Conservation (phyloP, 768 basidiomycete genomes). For the Xanthoconium stramineum region DNA sequence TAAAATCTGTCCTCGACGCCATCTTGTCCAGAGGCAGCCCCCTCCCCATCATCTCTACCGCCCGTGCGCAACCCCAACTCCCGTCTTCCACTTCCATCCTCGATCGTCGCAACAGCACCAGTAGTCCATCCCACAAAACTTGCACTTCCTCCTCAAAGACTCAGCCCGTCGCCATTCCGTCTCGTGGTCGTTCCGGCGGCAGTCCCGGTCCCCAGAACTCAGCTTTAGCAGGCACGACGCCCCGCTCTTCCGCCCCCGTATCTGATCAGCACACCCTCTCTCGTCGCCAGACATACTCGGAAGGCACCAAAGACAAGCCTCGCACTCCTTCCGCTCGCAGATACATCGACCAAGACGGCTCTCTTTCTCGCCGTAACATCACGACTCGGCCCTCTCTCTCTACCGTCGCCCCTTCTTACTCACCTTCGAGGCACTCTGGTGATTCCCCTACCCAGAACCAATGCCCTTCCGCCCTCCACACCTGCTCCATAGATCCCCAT, state of each 20-base stretch:
- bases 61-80: constrained; percentile 33
- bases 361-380: constrained; percentile 45
- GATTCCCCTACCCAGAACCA: constrained; percentile 20
- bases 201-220: constrained; percentile 43
- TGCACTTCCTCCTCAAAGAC: constrained; percentile 36
- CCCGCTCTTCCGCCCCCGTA: constrained; percentile 33
- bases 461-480: constrained; percentile 17
- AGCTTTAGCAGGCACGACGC: constrained; percentile 24
- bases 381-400: constrained; percentile 44
- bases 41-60: constrained; percentile 28
- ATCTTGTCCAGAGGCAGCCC: constrained; percentile 41
- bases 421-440: constrained; percentile 20
- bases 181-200: constrained; percentile 49
- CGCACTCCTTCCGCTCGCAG: constrained; percentile 64
- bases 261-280: constrained; percentile 41
- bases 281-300: constrained; percentile 50
- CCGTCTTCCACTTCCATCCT: constrained; percentile 30
- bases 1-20: constrained; percentile 64
- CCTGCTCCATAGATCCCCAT: constrained; percentile 22
- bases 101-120: constrained; percentile 49
- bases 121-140: constrained; percentile 22
- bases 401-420: constrained; percentile 36
- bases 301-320: constrained; percentile 52
- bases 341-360: constrained; percentile 51
- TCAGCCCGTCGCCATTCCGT: constrained; percentile 32